Base-by-base conservation (phyloP, 305 asterid genomes). In the Euphrasia arctica region DNA sequence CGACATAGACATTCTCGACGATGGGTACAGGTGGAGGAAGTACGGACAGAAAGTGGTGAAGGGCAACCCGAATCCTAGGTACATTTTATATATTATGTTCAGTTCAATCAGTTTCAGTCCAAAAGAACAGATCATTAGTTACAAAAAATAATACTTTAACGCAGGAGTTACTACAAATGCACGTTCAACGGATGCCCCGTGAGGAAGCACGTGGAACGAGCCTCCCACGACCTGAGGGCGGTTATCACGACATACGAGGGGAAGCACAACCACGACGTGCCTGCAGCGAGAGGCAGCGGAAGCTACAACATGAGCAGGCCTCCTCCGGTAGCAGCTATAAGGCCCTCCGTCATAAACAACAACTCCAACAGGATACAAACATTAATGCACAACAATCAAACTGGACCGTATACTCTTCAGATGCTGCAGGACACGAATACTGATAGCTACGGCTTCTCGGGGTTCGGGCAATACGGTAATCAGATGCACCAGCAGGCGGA, bases 181-280 rank as follows among this genome's bases (percentile, higher is more conserved):
- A 87, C 98, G 3, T 86, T 14, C 74, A 63, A 73, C 5, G 96
- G 97, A 4, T 92, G 98, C 62, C 89, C 80, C 0, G 97, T 92
- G 13, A 80, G 97, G 81, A 92, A 92, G 71, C 97, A 92, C 49
- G 95, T 92, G 3, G 98, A 92, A 69, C 80, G 98, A 64, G 97
- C 98, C 22, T 81, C 90, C 66, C 96, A 92, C 14, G 97, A 92
- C 63, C 70, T 77, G 22, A 77, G 96, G 74, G 92, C 96, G 0
- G 98, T 92, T 60, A 85, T 89, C 70, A 89, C 98, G 3, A 87
- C 96, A 1, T 92, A 92, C 54, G 98, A 92, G 75, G 97, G 96
- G 50, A 92, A 87, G 69, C 96, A 92, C 75, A 87, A 87, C 83
- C 98, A 92, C 29, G 98, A 90, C 50, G 95, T 90, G 10, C 98